These are phyloP conservation scores for Pezicula radicicola DNA, from an alignment of 2,329 filamentous ascomycete genomes.

Conservation along the genomic window DNA sequence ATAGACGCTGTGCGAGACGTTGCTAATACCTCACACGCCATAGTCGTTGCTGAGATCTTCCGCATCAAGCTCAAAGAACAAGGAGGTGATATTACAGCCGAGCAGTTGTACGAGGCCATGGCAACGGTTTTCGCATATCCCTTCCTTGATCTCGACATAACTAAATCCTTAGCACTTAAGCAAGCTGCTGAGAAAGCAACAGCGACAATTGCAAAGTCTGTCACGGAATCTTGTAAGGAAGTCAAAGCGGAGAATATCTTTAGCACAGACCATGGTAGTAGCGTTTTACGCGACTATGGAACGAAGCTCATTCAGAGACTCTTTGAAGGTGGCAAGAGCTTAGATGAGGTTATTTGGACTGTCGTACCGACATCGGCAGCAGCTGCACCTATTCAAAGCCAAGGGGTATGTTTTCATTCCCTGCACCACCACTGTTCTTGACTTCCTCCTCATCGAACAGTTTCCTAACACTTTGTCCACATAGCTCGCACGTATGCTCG, in stretches of 20 bases:
- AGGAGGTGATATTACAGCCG: constrained; percentile 46
- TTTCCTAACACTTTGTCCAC: not conserved
- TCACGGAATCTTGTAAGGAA: constrained; percentile 64
- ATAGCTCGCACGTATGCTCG: constrained; percentile 66
- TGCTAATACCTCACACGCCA: constrained; percentile 48
- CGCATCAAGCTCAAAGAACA: constrained; percentile 52
- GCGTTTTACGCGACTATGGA: constrained; percentile 48
- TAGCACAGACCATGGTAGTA: constrained; percentile 40
- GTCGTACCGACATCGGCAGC: constrained; percentile 64
- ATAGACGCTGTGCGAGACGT: constrained; percentile 65
- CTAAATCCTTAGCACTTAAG: constrained; percentile 60
- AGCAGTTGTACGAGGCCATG: constrained; percentile 54
- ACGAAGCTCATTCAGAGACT: constrained; percentile 60
- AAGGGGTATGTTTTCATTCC: constrained; percentile 46
- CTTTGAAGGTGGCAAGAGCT: constrained; percentile 56
- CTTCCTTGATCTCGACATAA: constrained; percentile 60
- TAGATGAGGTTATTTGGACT: constrained; percentile 61
- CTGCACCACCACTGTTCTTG: not conserved
- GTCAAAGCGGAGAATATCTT: constrained; percentile 40
- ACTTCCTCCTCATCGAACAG: not conserved
- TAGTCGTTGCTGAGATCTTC: constrained; percentile 50
- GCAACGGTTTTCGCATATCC: constrained; percentile 62
- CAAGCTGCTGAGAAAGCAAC: constrained; percentile 54
- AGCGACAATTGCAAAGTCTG: constrained; percentile 51
- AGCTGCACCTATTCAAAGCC: constrained; percentile 65